These are phyloP conservation scores for Ceratocystis colombiana DNA, from an alignment of 2,329 filamentous ascomycete genomes.

Conservation along the genomic window DNA sequence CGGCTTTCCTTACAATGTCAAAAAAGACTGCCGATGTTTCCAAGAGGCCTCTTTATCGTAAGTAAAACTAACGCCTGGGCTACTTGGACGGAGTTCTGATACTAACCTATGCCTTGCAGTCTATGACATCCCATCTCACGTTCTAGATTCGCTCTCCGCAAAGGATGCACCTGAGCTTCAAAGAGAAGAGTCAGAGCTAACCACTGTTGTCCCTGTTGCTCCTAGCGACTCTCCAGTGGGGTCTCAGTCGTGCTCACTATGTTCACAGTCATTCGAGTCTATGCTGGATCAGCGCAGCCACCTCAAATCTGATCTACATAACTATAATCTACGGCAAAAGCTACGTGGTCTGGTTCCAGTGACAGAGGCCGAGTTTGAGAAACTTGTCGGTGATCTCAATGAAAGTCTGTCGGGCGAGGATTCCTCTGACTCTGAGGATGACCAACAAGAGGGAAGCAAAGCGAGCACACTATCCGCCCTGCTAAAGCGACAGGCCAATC, in stretches of 20 bases:
- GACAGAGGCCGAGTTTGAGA: constrained; percentile 74
- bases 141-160: constrained; percentile 56
- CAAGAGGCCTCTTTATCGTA: constrained; percentile 23
- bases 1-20: constrained; percentile 1
- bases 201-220: constrained; percentile 28
- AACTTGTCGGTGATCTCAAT: constrained; percentile 67
- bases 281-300: constrained; percentile 77
- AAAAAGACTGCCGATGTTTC: constrained; percentile 19
- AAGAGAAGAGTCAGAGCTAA: constrained; percentile 28
- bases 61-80: neutral
- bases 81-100: neutral
- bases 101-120: constrained; percentile 40
- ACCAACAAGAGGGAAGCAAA: constrained; percentile 44
- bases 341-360: constrained; percentile 62
- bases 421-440: constrained; percentile 59
- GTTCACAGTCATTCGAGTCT: constrained; percentile 58
- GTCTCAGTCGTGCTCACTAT: constrained; percentile 71
- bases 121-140: constrained; percentile 69
- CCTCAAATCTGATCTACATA: constrained; percentile 79
- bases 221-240: constrained; percentile 41
- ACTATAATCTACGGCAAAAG: constrained; percentile 91
- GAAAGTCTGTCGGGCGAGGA: constrained; percentile 89
- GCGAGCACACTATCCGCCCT: constrained; percentile 65
- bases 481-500: constrained; percentile 70
- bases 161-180: constrained; percentile 32